phyloP scores from a whole-genome alignment of 176 grass and related monocot genomes.

The Ampelocalamus luodianensis region DNA sequence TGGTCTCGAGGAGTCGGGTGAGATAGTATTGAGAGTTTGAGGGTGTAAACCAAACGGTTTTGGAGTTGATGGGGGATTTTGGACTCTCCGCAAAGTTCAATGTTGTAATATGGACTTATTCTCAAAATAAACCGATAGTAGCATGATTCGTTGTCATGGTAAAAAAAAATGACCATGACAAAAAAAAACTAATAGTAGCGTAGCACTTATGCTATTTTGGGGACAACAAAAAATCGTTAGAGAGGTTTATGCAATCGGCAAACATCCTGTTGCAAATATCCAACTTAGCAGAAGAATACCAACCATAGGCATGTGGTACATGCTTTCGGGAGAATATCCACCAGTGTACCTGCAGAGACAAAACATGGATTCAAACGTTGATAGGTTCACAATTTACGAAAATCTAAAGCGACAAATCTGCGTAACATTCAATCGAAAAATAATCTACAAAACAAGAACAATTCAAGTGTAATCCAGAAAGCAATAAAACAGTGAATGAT shows the following conservation, averaged over 20 bases:
- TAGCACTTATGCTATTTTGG: neutral
- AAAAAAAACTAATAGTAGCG: no score
- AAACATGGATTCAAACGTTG: neutral
- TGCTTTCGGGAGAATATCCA: constrained; percentile 55
- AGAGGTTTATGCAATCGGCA: neutral
- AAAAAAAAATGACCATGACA: neutral
- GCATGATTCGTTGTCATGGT: neutral
- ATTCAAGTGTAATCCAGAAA: no score
- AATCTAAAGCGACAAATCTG: neutral
- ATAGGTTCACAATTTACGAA: neutral
- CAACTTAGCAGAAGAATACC: neutral
- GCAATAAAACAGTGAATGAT: no score
- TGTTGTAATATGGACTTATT: no score
- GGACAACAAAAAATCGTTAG: neutral
- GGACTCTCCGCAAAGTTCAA: no score
- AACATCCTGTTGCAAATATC: neutral
- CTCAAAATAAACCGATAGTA: neutral
- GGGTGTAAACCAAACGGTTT: no score
- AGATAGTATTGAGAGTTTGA: no score
- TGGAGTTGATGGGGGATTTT: no score
- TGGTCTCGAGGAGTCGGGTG: no score
- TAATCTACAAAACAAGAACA: neutral
- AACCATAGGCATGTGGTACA: constrained; percentile 62
- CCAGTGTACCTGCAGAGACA: constrained; percentile 46
- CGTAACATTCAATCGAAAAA: neutral